Conservation (phyloP, 768 basidiomycete species). For the Psilocybe cyanescens region DNA sequence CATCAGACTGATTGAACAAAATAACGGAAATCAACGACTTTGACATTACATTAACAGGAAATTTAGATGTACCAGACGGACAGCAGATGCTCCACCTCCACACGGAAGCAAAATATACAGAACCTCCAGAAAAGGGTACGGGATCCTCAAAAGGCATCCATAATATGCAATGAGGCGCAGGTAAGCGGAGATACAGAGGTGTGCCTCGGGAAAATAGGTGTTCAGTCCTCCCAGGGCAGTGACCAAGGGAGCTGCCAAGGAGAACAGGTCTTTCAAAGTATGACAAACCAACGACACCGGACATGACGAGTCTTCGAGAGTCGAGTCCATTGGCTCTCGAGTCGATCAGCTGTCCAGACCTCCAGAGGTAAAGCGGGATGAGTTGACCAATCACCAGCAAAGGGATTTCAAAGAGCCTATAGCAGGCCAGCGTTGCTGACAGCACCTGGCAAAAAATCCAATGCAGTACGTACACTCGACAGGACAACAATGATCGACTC, state of each 20-base stretch:
- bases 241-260: background rate
- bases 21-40: too few species aligned
- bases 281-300: background rate
- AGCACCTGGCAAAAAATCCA: too few species aligned
- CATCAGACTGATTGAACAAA: too few species aligned
- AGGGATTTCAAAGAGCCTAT: background rate
- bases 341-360: background rate
- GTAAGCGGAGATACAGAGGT: background rate
- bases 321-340: too few species aligned
- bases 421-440: background rate
- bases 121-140: background rate
- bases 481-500: too few species aligned
- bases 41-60: background rate
- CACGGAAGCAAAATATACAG: background rate
- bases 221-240: too few species aligned
- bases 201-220: background rate
- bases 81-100: conserved; percentile 10
- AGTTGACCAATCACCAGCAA: background rate
- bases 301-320: background rate
- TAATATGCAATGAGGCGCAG: background rate
- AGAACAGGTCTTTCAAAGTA: background rate
- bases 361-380: background rate
- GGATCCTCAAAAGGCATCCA: background rate
- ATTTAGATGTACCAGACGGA: background rate
- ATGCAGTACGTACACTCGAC: too few species aligned